phyloP scores from a whole-genome alignment of 1,139 yeast genomes.

The Yamadazyma epiphylla region DNA sequence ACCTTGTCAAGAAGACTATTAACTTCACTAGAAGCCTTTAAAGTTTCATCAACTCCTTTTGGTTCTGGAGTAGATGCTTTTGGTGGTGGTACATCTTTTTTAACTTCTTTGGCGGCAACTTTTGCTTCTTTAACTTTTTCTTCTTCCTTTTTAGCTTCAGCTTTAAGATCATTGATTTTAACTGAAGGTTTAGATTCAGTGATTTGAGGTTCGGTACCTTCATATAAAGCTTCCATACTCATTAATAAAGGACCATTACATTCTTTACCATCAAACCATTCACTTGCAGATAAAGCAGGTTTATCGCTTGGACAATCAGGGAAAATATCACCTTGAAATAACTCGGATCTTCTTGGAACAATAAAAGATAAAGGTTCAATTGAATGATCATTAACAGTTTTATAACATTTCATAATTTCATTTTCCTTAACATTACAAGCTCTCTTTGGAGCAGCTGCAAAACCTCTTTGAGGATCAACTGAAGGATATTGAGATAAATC shows the following conservation, averaged over 20 bases:
- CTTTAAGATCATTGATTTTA: conserved; percentile 23
- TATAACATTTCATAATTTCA: conserved; percentile 77
- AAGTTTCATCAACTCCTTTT: conserved; percentile 34
- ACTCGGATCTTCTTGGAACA: conserved; percentile 91
- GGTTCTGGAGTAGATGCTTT: conserved; percentile 14
- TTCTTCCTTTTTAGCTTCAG: conserved; percentile 16
- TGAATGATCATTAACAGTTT: conserved; percentile 75
- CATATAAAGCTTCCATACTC: conserved; percentile 72
- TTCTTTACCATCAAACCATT: conserved; percentile 75
- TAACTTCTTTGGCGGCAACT: conserved; percentile 8
- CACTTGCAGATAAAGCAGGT: conserved; percentile 75
- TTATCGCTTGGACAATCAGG: conserved; percentile 83
- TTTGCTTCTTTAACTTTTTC: conserved; percentile 17
- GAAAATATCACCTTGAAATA: conserved; percentile 87
- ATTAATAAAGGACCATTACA: conserved; percentile 80
- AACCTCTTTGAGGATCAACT: conserved; percentile 92
- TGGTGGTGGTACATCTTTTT: conserved; percentile 6
- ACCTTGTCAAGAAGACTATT: conserved; percentile 37
- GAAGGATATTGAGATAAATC: conserved; percentile 86
- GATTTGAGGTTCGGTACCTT: conserved; percentile 57
- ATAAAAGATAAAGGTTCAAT: conserved; percentile 88
- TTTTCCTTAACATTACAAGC: conserved; percentile 75
- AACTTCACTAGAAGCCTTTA: conserved; percentile 38
- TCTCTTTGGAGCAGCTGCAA: conserved; percentile 84
- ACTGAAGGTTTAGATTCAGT: conserved; percentile 33